Conservation (phyloP, 345 rosid species). For the Rhodamnia rubescens region DNA sequence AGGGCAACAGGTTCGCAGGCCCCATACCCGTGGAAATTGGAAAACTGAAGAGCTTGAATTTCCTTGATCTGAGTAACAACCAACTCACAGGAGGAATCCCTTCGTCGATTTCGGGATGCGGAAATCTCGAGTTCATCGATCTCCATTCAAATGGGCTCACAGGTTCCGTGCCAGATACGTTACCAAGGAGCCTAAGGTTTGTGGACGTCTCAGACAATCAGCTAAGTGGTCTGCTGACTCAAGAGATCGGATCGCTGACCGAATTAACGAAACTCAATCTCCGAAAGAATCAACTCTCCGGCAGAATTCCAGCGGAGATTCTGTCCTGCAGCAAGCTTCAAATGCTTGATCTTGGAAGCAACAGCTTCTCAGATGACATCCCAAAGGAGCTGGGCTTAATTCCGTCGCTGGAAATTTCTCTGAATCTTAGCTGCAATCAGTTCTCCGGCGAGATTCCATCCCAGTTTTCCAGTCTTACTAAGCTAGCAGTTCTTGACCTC, state of each 20-base stretch:
- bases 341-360: conserved; percentile 69
- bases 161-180: conserved; percentile 56
- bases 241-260: conserved; percentile 44
- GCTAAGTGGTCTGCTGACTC: conserved; percentile 45
- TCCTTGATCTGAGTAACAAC: conserved; percentile 62
- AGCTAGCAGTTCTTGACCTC: conserved; percentile 70
- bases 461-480: conserved; percentile 58
- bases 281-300: conserved; percentile 55
- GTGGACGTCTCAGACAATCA: conserved; percentile 67
- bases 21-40: conserved; percentile 78
- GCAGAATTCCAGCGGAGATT: conserved; percentile 64
- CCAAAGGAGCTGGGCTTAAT: conserved; percentile 68
- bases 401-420: conserved; percentile 73
- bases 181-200: conserved; percentile 59
- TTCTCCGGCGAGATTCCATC: conserved; percentile 65
- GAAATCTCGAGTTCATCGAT: conserved; percentile 68
- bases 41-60: conserved; percentile 47
- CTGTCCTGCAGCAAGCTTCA: conserved; percentile 63
- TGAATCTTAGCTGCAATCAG: conserved; percentile 76
- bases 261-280: conserved; percentile 74
- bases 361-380: conserved; percentile 58
- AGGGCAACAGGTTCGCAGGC: conserved; percentile 54
- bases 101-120: conserved; percentile 42
- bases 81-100: conserved; percentile 63
- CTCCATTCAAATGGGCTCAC: conserved; percentile 74